Percentiles rank a stretch among this genome's conserved stretches.
phyloP scores from a whole-genome alignment of 345 rosid species.

The Brassica nigra region DNA sequence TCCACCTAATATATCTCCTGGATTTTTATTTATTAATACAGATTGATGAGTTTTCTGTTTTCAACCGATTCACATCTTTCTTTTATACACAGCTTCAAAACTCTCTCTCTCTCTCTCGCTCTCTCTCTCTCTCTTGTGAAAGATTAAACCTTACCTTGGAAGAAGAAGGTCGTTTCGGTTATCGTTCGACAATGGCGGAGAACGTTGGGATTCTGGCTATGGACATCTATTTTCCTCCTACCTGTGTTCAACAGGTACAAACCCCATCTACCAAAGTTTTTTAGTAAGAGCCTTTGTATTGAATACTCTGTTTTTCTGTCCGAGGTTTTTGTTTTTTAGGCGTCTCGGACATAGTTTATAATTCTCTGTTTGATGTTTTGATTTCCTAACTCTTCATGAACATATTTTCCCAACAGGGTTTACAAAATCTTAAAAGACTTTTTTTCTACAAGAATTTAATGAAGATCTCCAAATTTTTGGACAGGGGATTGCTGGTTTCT shows the following conservation, averaged over 20 bases:
- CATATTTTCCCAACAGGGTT: neutral
- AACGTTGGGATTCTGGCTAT: constrained; percentile 96
- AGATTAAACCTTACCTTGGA: constrained; percentile 13
- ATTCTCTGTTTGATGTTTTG: neutral
- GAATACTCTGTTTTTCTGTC: constrained; percentile 4
- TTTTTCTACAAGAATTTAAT: neutral
- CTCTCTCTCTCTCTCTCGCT: constrained; percentile 31
- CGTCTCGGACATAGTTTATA: neutral
- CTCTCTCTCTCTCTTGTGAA: neutral
- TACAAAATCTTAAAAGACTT: too few relatives aligned
- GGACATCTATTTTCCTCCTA: constrained; percentile 97
- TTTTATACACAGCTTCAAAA: constrained; percentile 15
- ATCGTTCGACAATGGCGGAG: constrained; percentile 63
- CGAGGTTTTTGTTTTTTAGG: neutral
- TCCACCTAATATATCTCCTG: constrained; percentile 12
- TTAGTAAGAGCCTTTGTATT: constrained; percentile 6
- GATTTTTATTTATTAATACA: constrained; percentile 27
- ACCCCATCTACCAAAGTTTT: neutral
- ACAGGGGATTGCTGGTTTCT: neutral
- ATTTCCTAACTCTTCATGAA: constrained; percentile 13
- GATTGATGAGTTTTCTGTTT: constrained; percentile 31
- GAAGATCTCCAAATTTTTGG: neutral
- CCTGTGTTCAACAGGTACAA: constrained; percentile 88
- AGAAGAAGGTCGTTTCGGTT: constrained; percentile 5
- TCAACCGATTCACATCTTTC: constrained; percentile 29